Percentiles rank a stretch among this genome's conserved stretches.
These are phyloP conservation scores for Thielaviopsis musarum DNA, from an alignment of 2,329 filamentous ascomycete species.

Conservation along the genomic window DNA sequence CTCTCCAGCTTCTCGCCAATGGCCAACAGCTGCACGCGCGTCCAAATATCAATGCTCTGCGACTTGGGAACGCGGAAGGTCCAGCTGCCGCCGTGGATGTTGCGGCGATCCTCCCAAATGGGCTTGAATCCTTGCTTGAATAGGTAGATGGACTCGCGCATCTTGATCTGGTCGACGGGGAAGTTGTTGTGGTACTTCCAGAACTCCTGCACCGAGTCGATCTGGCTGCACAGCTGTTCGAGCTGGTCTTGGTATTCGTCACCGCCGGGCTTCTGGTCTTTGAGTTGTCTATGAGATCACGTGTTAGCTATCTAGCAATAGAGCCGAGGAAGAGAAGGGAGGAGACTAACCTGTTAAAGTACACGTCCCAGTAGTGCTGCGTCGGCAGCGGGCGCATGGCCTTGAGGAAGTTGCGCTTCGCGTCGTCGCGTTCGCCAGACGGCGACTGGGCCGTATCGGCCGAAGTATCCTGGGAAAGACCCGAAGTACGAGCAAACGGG, in stretches of 20 bases:
- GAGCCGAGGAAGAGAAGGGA: neutral
- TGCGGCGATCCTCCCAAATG: conserved; percentile 74
- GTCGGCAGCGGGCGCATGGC: conserved; percentile 55
- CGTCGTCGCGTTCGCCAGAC: conserved; percentile 57
- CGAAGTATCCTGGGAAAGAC: conserved; percentile 41
- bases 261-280: conserved; percentile 26
- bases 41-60: conserved; percentile 60
- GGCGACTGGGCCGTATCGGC: conserved; percentile 47
- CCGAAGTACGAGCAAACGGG: conserved; percentile 46
- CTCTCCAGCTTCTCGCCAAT: conserved; percentile 68
- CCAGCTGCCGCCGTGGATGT: conserved; percentile 74
- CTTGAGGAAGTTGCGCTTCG: conserved; percentile 70
- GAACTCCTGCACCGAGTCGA: conserved; percentile 73
- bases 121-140: conserved; percentile 65
- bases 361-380: conserved; percentile 66
- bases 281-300: conserved; percentile 22
- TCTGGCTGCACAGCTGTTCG: conserved; percentile 44
- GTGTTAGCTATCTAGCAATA: conserved; percentile 4
- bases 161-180: conserved; percentile 56
- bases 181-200: conserved; percentile 73
- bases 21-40: conserved; percentile 61
- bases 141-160: conserved; percentile 62
- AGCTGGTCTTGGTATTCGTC: conserved; percentile 36
- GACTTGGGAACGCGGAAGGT: conserved; percentile 78
- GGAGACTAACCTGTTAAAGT: conserved; percentile 38